A percentile compares a stretch with the other conserved stretches of the same genome.
Conservation (phyloP, 163 green algal genomes). For the Prototheca cutis region DNA sequence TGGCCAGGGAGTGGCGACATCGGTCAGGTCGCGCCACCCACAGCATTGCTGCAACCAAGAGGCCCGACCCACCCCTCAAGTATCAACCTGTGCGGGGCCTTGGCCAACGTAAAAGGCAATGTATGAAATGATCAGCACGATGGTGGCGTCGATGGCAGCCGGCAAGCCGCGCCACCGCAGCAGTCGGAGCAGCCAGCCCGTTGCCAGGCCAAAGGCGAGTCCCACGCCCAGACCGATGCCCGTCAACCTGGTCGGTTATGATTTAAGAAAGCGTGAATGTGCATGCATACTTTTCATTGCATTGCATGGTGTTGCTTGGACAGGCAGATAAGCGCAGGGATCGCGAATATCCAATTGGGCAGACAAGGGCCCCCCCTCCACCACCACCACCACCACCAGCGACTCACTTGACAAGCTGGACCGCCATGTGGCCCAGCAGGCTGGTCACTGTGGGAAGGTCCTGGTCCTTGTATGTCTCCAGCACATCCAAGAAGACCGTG, state of each 20-base stretch:
- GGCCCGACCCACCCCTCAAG: no score
- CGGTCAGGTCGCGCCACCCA: no score
- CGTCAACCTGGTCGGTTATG: slow-evolving; percentile 8
- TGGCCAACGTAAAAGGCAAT: slow-evolving; percentile 57
- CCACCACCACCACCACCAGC: not conserved
- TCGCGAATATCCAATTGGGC: no score
- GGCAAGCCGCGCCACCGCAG: slow-evolving; percentile 29
- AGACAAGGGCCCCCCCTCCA: no score
- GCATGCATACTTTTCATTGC: not conserved
- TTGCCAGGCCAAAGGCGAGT: slow-evolving; percentile 32
- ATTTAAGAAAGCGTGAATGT: slow-evolving; percentile 2
- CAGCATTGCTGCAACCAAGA: no score
- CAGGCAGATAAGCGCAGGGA: no score
- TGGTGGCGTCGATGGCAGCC: slow-evolving; percentile 39
- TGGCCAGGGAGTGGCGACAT: no score
- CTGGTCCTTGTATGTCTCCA: not conserved
- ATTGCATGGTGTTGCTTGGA: not conserved
- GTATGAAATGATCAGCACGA: slow-evolving; percentile 57
- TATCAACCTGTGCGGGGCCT: slow-evolving; percentile 21
- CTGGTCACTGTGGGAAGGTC: slow-evolving; percentile 6
- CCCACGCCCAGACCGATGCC: slow-evolving; percentile 26
- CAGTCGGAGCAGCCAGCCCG: slow-evolving; percentile 32
- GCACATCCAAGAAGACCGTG: slow-evolving; percentile 20
- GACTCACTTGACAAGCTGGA: slow-evolving; percentile 7
- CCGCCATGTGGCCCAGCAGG: slow-evolving; percentile 6